Evolutionary conservation across 2,329 filamentous ascomycete genomes (phyloP).

Genomic region (Emmonsiellopsis sp.): DNA sequence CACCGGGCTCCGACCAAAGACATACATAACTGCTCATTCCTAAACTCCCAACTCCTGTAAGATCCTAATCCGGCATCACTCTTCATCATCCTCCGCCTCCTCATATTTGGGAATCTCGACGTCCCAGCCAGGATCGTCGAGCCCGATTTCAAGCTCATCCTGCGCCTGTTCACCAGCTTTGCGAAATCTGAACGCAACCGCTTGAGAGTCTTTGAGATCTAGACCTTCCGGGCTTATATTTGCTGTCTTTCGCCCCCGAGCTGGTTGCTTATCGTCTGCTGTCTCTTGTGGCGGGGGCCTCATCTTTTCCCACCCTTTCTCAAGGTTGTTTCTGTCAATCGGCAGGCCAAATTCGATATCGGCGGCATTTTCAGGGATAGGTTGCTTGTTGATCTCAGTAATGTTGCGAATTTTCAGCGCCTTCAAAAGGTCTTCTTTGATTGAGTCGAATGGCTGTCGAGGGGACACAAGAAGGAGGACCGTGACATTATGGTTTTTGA

Average conservation of each 20-base stretch:
- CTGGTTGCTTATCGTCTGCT: conserved; percentile 17
- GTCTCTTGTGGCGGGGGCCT: conserved; percentile 22
- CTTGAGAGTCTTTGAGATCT: conserved; percentile 29
- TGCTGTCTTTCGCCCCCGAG: conserved; percentile 20
- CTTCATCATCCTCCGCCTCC: conserved; percentile 10
- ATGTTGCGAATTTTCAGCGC: conserved; percentile 41
- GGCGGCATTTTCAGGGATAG: conserved; percentile 28
- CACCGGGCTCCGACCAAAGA: too few relatives aligned
- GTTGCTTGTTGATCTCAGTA: conserved; percentile 27
- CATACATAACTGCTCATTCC: too few relatives aligned
- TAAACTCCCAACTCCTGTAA: not conserved
- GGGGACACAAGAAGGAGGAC: conserved; percentile 58
- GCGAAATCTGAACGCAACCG: conserved; percentile 31
- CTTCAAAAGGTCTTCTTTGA: conserved; percentile 50
- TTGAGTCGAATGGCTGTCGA: conserved; percentile 45
- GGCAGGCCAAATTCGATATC: conserved; percentile 40
- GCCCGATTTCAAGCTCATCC: conserved; percentile 23
- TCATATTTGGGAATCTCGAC: conserved; percentile 13
- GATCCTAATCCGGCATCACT: not conserved
- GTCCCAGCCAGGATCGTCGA: conserved; percentile 13
- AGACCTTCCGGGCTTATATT: conserved; percentile 24
- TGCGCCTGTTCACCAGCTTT: conserved; percentile 25
- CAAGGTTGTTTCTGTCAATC: conserved; percentile 38
- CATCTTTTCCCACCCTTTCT: conserved; percentile 41
- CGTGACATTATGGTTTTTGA: conserved; percentile 64